Evolutionary conservation across 2,329 filamentous ascomycete genomes (phyloP), one percentile per base, ranked within the genome.

Genomic region (Aspergillus alliaceus): DNA sequence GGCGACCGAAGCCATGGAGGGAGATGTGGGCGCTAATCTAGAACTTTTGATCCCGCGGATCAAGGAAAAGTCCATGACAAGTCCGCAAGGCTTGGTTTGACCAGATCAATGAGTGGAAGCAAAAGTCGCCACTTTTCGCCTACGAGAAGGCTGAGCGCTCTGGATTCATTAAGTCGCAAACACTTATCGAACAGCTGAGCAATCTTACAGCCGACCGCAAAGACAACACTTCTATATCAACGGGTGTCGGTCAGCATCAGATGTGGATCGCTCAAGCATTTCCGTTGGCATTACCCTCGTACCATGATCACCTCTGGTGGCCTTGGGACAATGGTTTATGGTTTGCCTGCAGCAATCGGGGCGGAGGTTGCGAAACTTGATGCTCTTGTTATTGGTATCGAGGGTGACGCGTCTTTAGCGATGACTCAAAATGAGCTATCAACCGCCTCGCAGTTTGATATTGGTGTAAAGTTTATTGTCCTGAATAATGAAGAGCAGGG

Each of bases 211-310:
- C 87, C 8, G 74, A 90, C 70, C 88, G 88, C 64, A 96, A 96
- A 77, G 82, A 95, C 49, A 82, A 88, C 66, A 96, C 91, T 27
- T 87, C 96, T 72, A 96, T 99, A 72, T 80, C 92, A 2, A 98
- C 93, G 2, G 95, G 93, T 77, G 95, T 98, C 9, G 95, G 95
- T 40, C 95, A 98, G 77, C 93, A 98, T 80, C 93, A 99, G 77
- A 98, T 98, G 95, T 98, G 93, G 95, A 85, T 90, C 24, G 95
- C 93, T 4, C 93, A n/a, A 98, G 80, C 93, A 96, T 81, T 98
- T 92, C 86, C 86, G 92, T 69, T 98, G 95, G 93, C 86, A 91
- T 62, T 80, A 92, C 69, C 93, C 95, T 31, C 88, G 95, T 65
- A 90, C 90, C 61, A 96, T 98, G 90, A 90, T 99, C 78, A 97